These are phyloP conservation scores for Podaxis sp. DNA, from an alignment of 768 basidiomycete genomes.

Conservation along the genomic window DNA sequence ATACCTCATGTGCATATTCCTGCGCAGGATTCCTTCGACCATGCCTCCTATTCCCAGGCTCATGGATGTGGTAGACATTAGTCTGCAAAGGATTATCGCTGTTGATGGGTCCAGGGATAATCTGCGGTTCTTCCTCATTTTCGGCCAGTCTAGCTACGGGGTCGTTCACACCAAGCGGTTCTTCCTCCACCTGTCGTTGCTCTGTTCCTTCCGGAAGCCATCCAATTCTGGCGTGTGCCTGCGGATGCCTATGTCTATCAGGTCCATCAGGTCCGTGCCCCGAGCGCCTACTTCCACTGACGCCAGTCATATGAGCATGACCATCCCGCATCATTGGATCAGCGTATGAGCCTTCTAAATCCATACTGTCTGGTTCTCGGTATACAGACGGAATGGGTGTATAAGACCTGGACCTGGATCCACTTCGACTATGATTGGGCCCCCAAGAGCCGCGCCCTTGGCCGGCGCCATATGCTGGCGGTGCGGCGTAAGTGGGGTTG, in stretches of 20 bases:
- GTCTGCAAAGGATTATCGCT: constrained; percentile 4
- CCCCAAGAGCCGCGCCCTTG: constrained; percentile 8
- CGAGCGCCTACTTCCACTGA: constrained; percentile 7
- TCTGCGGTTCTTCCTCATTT: constrained; percentile 2
- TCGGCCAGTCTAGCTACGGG: background rate
- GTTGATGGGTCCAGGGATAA: constrained; percentile 5
- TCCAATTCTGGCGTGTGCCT: background rate
- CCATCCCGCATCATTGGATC: background rate
- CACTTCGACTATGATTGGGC: background rate
- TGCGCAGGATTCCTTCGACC: background rate
- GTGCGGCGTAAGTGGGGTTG: constrained; percentile 6
- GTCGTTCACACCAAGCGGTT: background rate
- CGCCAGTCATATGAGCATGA: background rate
- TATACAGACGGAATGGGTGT: constrained; percentile 34
- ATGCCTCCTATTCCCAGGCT: background rate
- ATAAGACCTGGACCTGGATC: constrained; percentile 25
- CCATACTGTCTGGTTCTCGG: constrained; percentile 23
- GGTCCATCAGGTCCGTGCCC: background rate
- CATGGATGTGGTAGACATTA: constrained; percentile 4
- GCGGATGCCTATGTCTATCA: background rate
- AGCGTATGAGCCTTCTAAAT: constrained; percentile 7
- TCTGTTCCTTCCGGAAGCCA: background rate
- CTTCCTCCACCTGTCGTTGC: background rate
- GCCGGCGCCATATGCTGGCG: background rate
- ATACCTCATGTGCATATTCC: background rate